Percentiles rank a stretch among this genome's conserved stretches.
phyloP scores from a whole-genome alignment of 2,329 filamentous ascomycete genomes.

The Aspergillus sclerotialis region DNA sequence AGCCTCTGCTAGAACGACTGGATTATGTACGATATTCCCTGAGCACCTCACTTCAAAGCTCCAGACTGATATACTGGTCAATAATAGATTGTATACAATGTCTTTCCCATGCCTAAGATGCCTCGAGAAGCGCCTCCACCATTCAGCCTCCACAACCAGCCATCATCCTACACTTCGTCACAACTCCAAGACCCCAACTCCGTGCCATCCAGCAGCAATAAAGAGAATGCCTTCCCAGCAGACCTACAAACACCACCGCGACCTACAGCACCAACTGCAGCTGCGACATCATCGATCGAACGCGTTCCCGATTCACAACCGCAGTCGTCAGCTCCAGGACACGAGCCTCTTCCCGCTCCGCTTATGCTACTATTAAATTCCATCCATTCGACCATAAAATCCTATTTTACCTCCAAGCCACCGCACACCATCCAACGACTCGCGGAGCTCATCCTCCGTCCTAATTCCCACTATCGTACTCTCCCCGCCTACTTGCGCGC shows the following conservation, averaged over 20 bases:
- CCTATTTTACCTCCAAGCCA: slow-evolving; percentile 65
- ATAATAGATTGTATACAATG: slow-evolving; percentile 64
- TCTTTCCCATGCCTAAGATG: slow-evolving; percentile 65
- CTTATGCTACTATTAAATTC: slow-evolving; percentile 56
- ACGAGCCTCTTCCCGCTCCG: slow-evolving; percentile 53
- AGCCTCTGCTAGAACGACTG: slow-evolving; percentile 59
- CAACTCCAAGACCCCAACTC: slow-evolving; percentile 22
- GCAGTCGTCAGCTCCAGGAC: slow-evolving; percentile 39
- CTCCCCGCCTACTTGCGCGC: slow-evolving; percentile 83
- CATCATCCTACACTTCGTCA: slow-evolving; percentile 14
- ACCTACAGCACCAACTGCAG: slow-evolving; percentile 32
- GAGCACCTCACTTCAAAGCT: not conserved
- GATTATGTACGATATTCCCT: slow-evolving; percentile 48
- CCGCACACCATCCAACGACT: slow-evolving; percentile 92
- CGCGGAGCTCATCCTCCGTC: slow-evolving; percentile 73
- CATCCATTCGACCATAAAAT: slow-evolving; percentile 54
- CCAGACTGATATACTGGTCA: slow-evolving; percentile 4
- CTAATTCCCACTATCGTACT: slow-evolving; percentile 70
- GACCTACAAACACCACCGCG: slow-evolving; percentile 23
- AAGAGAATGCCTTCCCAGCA: slow-evolving; percentile 28
- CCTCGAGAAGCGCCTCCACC: slow-evolving; percentile 30
- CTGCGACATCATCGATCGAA: slow-evolving; percentile 33
- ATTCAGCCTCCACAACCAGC: slow-evolving; percentile 24
- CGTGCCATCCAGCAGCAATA: slow-evolving; percentile 26
- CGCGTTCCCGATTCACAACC: slow-evolving; percentile 37